Evolutionary conservation across 169 alveolate species (phyloP), one percentile per base, ranked within the genome.

Genomic region (Toxoplasma gondii): DNA sequence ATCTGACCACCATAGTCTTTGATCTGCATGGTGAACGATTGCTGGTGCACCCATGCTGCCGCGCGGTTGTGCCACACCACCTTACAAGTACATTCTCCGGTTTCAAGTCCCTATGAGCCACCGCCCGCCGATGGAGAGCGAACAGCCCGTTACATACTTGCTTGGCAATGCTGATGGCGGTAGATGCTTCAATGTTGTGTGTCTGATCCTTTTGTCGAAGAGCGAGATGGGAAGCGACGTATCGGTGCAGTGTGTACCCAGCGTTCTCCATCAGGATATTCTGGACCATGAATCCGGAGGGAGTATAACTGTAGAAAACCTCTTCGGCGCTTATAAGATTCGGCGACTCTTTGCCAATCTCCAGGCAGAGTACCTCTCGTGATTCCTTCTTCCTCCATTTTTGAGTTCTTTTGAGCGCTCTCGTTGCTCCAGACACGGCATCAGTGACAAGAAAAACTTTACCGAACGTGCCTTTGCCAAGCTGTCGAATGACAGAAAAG

Each of bases 71-170:
- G 16, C 41, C 67, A 36, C 34, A 19, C 39, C 12, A 16, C 39
- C 90, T 82, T 78, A 91, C 94, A 70, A 91, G 44, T 17, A 91
- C 43, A 41, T 91, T 91, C 43, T 91, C 94, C 34, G 94, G 91
- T 54, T 91, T 91, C 67, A 91, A 31, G 45, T 91, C 94, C 22
- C 94, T 84, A 44, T 91, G 94, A n/a, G 86, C 82, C 24, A 91
- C 44, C 44, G 69, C 94, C 19, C 91, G 78, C 43, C 90, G 17
- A 41, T 91, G 94, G 34, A 91, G 91, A 10, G 38, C 83, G 19
- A 12, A 29, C 17, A 91, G 34, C 31, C 94, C 94, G n/a, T 38
- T 27, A 41, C 84, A 43, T 10, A 91, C 45, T 31, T 91, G 94
- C 43, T 53, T 74, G 64, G 91, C 94, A 17, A 91, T 80, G 38